Evolutionary conservation across 2,329 filamentous ascomycete species (phyloP).

Genomic region (Bertia moriformis): DNA sequence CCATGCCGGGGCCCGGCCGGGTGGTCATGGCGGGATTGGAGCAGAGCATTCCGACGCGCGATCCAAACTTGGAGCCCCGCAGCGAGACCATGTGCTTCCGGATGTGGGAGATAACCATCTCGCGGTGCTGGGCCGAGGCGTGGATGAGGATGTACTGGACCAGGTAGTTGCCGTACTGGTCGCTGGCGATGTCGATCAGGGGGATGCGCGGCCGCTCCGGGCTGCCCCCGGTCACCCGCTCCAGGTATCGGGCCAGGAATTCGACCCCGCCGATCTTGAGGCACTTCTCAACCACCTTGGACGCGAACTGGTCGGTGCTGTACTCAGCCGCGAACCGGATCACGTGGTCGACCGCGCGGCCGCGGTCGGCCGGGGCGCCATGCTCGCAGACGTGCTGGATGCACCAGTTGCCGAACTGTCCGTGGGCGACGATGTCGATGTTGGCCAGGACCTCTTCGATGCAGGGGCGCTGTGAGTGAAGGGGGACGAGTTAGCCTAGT

Average conservation of each 20-base stretch:
- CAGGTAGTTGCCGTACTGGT: constrained; percentile 97
- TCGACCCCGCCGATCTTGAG: constrained; percentile 87
- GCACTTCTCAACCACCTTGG: constrained; percentile 97
- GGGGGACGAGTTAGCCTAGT: too few relatives aligned
- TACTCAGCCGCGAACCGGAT: constrained; percentile 88
- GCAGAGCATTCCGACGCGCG: constrained; percentile 95
- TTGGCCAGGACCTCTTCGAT: constrained; percentile 91
- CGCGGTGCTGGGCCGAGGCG: constrained; percentile 72
- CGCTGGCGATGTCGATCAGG: constrained; percentile 92
- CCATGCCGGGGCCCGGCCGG: constrained; percentile 71
- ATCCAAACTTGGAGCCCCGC: constrained; percentile 94
- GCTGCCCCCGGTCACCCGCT: constrained; percentile 83
- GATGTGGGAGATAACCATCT: constrained; percentile 84
- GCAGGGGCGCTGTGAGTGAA: constrained; percentile 59
- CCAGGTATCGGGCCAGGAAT: constrained; percentile 82
- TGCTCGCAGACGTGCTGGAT: constrained; percentile 99
- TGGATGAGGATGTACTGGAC: constrained; percentile 95
- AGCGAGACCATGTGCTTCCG: constrained; percentile 99
- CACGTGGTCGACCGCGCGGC: constrained; percentile 87
- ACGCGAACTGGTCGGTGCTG: constrained; percentile 97
- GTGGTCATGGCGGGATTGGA: constrained; percentile 84
- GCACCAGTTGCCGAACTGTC: constrained; percentile 98
- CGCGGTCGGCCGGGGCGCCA: constrained; percentile 77
- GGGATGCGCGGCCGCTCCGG: constrained; percentile 87
- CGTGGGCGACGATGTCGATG: constrained; percentile 91